Conservation (phyloP, 257 asterid species). For the Lavandula angustifolia region DNA sequence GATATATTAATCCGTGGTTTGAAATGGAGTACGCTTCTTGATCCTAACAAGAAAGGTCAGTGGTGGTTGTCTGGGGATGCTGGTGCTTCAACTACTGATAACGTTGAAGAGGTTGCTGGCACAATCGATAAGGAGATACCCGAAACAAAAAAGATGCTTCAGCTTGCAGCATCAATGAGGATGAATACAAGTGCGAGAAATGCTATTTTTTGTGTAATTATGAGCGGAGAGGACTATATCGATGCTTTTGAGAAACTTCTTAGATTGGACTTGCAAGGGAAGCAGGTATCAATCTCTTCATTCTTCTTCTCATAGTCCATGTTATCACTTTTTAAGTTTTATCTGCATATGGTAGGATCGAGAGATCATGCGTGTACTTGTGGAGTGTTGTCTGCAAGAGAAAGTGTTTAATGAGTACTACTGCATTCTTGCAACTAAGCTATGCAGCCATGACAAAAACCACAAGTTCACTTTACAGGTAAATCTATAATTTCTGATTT, state of each 20-base stretch:
- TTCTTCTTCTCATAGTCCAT: slow-evolving; percentile 9
- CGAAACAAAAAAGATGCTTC: slow-evolving; percentile 81
- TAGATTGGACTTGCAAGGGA: slow-evolving; percentile 82
- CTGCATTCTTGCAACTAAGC: slow-evolving; percentile 78
- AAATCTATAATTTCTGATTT: slow-evolving; percentile 17
- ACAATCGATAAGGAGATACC: slow-evolving; percentile 70
- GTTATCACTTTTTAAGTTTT: slow-evolving; percentile 19
- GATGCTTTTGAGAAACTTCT: slow-evolving; percentile 95
- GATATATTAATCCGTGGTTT: slow-evolving; percentile 72
- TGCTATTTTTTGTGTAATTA: slow-evolving; percentile 86
- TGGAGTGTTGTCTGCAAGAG: slow-evolving; percentile 94
- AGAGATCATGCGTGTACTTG: slow-evolving; percentile 90
- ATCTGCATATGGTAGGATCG: slow-evolving; percentile 66
- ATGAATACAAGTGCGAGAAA: slow-evolving; percentile 94
- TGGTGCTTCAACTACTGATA: slow-evolving; percentile 42
- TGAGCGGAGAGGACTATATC: slow-evolving; percentile 85
- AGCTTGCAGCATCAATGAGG: slow-evolving; percentile 86
- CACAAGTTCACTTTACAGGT: slow-evolving; percentile 96
- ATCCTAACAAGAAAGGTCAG: slow-evolving; percentile 86
- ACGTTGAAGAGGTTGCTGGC: slow-evolving; percentile 67
- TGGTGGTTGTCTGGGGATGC: slow-evolving; percentile 92
- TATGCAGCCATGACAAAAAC: slow-evolving; percentile 88
- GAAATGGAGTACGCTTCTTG: slow-evolving; percentile 86
- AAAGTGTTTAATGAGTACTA: slow-evolving; percentile 86
- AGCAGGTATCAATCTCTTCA: slow-evolving; percentile 58